Conservation (phyloP, 306 rosid species). For the Vachellia collinsii region DNA sequence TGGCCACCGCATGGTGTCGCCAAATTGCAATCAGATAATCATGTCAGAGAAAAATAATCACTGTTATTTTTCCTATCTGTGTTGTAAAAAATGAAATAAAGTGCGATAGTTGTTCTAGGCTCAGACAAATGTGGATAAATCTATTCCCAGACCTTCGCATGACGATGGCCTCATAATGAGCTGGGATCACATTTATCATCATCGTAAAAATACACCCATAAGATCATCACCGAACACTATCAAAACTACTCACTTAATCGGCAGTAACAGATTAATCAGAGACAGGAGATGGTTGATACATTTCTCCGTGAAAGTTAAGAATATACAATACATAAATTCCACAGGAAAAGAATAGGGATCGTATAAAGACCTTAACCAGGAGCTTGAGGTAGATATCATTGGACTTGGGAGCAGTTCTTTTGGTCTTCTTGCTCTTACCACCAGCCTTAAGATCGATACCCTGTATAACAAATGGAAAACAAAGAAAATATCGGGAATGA, state of each 20-base stretch:
- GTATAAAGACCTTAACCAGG: constrained; percentile 44
- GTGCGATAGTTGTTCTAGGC: background rate
- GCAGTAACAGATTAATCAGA: too few species aligned
- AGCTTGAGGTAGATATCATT: constrained; percentile 79
- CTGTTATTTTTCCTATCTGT: too few species aligned
- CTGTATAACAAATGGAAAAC: constrained; percentile 19
- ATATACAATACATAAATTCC: too few species aligned
- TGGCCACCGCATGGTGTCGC: too few species aligned
- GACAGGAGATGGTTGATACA: too few species aligned
- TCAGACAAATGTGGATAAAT: constrained; percentile 49
- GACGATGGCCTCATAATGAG: constrained; percentile 49
- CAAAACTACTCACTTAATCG: too few species aligned
- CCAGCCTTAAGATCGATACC: constrained; percentile 74
- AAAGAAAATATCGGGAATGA: background rate
- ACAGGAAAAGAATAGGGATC: too few species aligned
- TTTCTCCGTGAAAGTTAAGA: too few species aligned
- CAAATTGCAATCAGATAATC: too few species aligned
- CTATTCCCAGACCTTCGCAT: constrained; percentile 40
- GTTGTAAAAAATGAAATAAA: too few species aligned
- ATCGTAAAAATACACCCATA: constrained; percentile 4
- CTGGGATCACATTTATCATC: constrained; percentile 53
- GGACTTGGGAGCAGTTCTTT: constrained; percentile 82
- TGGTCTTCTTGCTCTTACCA: constrained; percentile 86
- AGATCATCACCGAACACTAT: background rate
- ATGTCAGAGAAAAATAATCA: too few species aligned